Evolutionary conservation across 495 filamentous ascomycete genomes (phyloP), one percentile per base, ranked within the genome.

Genomic region (Emericellopsis terricola): DNA sequence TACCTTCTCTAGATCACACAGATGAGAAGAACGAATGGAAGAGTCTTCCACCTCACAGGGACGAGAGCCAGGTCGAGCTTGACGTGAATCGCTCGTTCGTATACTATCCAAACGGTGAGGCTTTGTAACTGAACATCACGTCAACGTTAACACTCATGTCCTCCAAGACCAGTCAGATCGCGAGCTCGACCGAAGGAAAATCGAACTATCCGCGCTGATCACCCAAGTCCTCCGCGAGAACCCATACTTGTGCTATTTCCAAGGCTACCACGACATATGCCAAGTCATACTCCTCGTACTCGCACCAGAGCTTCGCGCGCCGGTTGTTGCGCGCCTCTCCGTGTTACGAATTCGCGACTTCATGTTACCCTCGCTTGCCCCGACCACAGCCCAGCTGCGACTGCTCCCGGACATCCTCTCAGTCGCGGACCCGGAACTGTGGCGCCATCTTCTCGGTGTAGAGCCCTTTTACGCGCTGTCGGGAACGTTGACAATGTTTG

Each of bases 261-360:
- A 97, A 62, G 89, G 89, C 40, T 97, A 92, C 55, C 89, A 97
- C 50, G 89, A 97, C 55, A 94, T 97, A 46, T 87, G 80, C 41
- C 91, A 96, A 51, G 89, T 97, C n/a, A 63, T 97, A 30, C 69
- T 94, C 3, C 67, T 97, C 11, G 82, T 92, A 5, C 60, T 96
- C 2, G 62, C 69, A 4, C 38, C 57, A n/a, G 52, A 64, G 3
- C 47, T 60, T 18, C 56, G 49, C 26, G 49, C 39, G 2, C 44
- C 55, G 2, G 73, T 78, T 19, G 73, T 92, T 10, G 62, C 78
- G 20, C 78, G 75, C 15, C 71, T 97, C 35, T 93, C 86, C 2
- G 68, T 85, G 15, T 65, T 96, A 14, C 76, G 81, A 31, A 94
- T 96, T 48, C 73, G 89, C 32, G 89, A 97, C 55, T 97, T 93